Evolutionary conservation across 192 early-diverging fungal genomes (phyloP), one percentile per base, ranked within the genome.

Genomic region (Kickxella alabastrina): DNA sequence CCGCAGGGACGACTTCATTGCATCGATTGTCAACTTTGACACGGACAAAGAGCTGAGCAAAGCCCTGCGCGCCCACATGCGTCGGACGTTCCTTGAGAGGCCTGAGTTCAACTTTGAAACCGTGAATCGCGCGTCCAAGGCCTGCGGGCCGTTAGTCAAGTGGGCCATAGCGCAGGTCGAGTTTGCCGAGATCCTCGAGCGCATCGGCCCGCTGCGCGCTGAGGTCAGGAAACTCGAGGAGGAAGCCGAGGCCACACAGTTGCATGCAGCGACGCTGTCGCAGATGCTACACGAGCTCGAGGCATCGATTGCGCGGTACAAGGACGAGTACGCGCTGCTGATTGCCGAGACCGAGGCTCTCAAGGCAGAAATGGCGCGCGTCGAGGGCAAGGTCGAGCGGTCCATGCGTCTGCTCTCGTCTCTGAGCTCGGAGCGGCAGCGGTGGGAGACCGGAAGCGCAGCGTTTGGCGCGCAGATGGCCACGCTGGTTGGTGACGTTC

Each of bases 91-190:
- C 68, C 60, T 99, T 29, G 80, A 62, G 53, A 85, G 94, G 39
- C 88, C 95, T 35, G 82, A 80, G 53, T 99, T 84, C 62, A 92
- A 91, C 67, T 98, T 91, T 65, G 98, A 99, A 57, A 72, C 75
- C 2, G 92, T 99, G n/a, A 97, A 93, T 68, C 87, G 90, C 48
- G 98, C 98, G 14, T 88, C 85, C 64, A 95, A 92, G 67, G 98
- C 98, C 3, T 99, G 98, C 73, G 98, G 98, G 7, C 98, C 98
- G 21, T 74, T 99, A 26, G 92, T 93, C 19, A 86, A 95, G 71
- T 99, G 98, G 98, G 98, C 92, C 0, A 84, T 88, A 52, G 98
- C 98, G 23, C 98, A 98, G 78, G 93, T 98, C 12, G 84, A 82
- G 40, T 99, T 85, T 53, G 82, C 90, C 12, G 85, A 89, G 43